Base-by-base conservation (phyloP, 106 monocot genomes). In the Chionographis japonica region DNA sequence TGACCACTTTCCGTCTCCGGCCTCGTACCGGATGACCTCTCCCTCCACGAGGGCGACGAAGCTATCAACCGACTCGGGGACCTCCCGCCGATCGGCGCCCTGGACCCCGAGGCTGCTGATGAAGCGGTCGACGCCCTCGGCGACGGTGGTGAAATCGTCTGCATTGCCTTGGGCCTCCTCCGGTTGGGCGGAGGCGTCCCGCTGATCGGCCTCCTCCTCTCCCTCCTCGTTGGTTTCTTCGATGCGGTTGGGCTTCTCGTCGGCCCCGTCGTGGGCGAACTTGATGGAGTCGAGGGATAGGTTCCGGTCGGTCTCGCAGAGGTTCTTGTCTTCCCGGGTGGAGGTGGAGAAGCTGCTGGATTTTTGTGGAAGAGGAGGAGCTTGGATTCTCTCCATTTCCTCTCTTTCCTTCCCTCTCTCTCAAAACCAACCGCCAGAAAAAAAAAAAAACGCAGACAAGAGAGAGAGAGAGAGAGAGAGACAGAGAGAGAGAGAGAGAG, bases 71-170 rank as follows among this genome's bases (percentile, higher is more conserved):
- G 71, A 43, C 7, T 83, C 74, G 14, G 90, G 72, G 37, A 90
- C 41, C 40, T 63, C 42, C 3, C 72, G 66, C 0, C 63, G 68
- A 40, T 27, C 66, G 17, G 38, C 15, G 17, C 40, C 38, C 36
- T 49, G n/a, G 40, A 18, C 40, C 42, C 0, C 8, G 9, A 61
- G 51, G 19, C 12, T 14, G 54, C 14, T 49, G 52, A 90, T 68
- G 76, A 85, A 84, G 36, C 51, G 57, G 41, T 85, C 81, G 50
- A 85, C 63, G 52, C 82, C 75, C 27, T 73, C 80, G 8, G 67
- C 79, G 40, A 79, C 53, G 63, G 54, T 18, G 43, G 53, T n/a
- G 50, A 68, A 58, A 56, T 57, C 41, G 18, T 35, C 38, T 12
- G 7, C 35, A 4, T 35, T 15, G 7, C 51, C 63, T 54, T 49